Evolutionary conservation across 345 rosid genomes (phyloP).

Genomic region (Eutrema heterophyllum): DNA sequence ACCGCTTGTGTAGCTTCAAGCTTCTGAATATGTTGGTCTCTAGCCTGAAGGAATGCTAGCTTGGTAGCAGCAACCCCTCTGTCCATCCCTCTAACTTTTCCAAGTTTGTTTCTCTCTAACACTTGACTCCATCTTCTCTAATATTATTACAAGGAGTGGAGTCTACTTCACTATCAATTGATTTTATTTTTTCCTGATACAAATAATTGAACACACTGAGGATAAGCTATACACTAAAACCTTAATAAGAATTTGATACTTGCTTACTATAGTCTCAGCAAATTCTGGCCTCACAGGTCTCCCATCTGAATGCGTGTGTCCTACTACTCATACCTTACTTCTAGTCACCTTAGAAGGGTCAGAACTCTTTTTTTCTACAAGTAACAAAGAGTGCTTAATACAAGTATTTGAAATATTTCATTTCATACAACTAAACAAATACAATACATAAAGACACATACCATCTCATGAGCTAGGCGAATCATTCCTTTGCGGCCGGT

Average conservation of each 20-base stretch:
- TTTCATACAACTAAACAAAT: too few species aligned
- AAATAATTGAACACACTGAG: too few species aligned
- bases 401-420: too few species aligned
- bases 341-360: not conserved
- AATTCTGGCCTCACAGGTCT: not conserved
- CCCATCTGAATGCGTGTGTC: not conserved
- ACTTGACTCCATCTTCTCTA: not conserved
- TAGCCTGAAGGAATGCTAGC: not conserved
- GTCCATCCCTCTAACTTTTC: not conserved
- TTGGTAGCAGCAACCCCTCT: not conserved
- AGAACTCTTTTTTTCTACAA: not conserved
- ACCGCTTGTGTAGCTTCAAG: not conserved
- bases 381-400: not conserved
- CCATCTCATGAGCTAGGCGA: too few species aligned
- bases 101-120: not conserved
- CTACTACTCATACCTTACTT: not conserved
- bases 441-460: too few species aligned
- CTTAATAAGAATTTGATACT: too few species aligned
- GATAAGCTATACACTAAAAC: too few species aligned
- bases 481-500: too few species aligned
- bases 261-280: not conserved
- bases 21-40: not conserved
- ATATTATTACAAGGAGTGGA: not conserved
- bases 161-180: not conserved
- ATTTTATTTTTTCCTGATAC: not conserved